Evolutionary conservation across 805 yeast species (phyloP).

Genomic region (Kodamaea lidongshanica): DNA sequence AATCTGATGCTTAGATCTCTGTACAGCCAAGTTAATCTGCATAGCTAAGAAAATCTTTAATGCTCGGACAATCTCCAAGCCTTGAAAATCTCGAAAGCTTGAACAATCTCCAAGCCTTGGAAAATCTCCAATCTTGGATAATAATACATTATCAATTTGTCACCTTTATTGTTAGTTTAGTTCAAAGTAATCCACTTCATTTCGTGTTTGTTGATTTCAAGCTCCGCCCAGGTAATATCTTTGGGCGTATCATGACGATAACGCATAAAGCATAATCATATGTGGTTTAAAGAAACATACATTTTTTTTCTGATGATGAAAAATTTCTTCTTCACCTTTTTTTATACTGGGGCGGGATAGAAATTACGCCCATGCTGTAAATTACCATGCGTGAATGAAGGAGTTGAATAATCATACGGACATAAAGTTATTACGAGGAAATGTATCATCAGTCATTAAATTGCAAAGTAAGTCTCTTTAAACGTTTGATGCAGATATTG

Average conservation of each 20-base stretch:
- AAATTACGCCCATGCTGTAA: too few relatives aligned
- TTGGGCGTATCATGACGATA: conserved; percentile 42
- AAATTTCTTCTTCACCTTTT: conserved; percentile 1
- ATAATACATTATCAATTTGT: too few relatives aligned
- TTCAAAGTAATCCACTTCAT: conserved; percentile 23
- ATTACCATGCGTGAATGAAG: too few relatives aligned
- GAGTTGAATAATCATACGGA: too few relatives aligned
- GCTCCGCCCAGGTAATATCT: conserved; percentile 31
- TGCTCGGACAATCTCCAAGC: conserved; percentile 1
- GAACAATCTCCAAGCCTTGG: not conserved
- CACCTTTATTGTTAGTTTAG: too few relatives aligned
- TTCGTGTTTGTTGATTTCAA: conserved; percentile 44
- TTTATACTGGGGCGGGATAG: too few relatives aligned
- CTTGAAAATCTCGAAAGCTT: not conserved
- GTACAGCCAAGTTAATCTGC: not conserved
- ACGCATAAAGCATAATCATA: conserved; percentile 35
- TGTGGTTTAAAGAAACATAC: conserved; percentile 7
- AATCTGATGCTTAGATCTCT: too few relatives aligned
- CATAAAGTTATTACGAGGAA: too few relatives aligned
- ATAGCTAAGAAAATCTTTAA: conserved; percentile 1
- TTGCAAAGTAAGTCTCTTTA: too few relatives aligned
- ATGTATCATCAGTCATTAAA: too few relatives aligned
- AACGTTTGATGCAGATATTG: too few relatives aligned
- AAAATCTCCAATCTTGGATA: too few relatives aligned
- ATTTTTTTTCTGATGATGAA: not conserved